Evolutionary conservation across 768 basidiomycete genomes (phyloP).

Genomic region (Rhizopogon rudus): DNA sequence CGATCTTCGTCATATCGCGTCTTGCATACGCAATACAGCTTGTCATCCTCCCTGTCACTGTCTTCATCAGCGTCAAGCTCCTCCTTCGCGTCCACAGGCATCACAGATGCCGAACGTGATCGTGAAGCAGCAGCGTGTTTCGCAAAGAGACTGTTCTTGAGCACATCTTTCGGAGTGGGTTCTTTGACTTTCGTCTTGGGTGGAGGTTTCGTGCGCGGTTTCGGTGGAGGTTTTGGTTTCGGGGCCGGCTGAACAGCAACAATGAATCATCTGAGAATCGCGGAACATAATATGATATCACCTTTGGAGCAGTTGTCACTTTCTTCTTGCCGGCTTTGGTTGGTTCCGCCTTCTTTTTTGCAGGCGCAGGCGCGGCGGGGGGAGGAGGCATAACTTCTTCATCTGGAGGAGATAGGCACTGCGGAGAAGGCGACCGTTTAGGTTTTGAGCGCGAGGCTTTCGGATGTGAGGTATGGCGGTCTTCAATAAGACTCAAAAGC

Average conservation of each 20-base stretch:
- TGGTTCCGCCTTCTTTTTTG: background rate
- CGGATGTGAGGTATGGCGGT: slow-evolving; percentile 25
- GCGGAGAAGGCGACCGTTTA: slow-evolving; percentile 1
- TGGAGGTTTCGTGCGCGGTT: slow-evolving; percentile 26
- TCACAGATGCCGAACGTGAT: slow-evolving; percentile 67
- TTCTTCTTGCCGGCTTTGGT: slow-evolving; percentile 32
- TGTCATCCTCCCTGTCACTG: slow-evolving; percentile 37
- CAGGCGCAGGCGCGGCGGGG: slow-evolving; percentile 4
- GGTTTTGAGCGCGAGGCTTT: slow-evolving; percentile 8
- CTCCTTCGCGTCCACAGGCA: slow-evolving; percentile 47
- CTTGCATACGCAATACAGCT: slow-evolving; percentile 86
- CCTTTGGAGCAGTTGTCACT: slow-evolving; percentile 20
- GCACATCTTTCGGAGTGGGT: slow-evolving; percentile 3
- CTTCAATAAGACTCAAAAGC: slow-evolving; percentile 65
- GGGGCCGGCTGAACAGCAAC: slow-evolving; percentile 12
- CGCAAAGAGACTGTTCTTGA: slow-evolving; percentile 13
- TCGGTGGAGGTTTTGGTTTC: slow-evolving; percentile 26
- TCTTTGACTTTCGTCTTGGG: slow-evolving; percentile 24
- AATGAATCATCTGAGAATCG: background rate
- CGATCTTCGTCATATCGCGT: slow-evolving; percentile 83
- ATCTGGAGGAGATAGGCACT: slow-evolving; percentile 9
- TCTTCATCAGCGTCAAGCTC: slow-evolving; percentile 48
- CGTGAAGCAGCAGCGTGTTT: slow-evolving; percentile 31
- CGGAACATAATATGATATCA: slow-evolving; percentile 1
- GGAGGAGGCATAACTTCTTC: slow-evolving; percentile 9